Evolutionary conservation across 305 asterid genomes (phyloP).

Genomic region (Fraxinus baroniana): DNA sequence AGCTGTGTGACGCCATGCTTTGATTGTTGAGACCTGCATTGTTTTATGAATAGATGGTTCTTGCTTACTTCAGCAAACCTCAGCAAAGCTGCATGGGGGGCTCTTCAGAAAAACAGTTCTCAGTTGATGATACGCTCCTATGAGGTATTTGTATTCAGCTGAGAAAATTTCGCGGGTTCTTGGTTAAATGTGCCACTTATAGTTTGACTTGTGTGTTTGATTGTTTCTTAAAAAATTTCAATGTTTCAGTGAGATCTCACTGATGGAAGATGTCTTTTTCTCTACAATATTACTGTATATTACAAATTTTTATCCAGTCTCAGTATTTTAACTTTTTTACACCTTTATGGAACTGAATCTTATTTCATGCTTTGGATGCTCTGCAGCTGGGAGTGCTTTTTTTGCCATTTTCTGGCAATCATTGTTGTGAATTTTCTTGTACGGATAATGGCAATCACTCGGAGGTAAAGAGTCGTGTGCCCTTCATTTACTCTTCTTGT

Average conservation of each 20-base stretch:
- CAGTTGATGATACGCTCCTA: slow-evolving; percentile 97
- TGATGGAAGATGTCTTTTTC: slow-evolving; percentile 8
- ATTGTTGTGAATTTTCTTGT: slow-evolving; percentile 61
- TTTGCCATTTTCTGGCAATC: slow-evolving; percentile 55
- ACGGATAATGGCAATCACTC: slow-evolving; percentile 43
- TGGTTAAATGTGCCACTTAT: neutral
- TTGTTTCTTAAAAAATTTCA: neutral
- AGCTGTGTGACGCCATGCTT: slow-evolving; percentile 20
- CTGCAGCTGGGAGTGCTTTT: slow-evolving; percentile 85
- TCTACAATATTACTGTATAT: neutral
- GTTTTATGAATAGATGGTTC: slow-evolving; percentile 63
- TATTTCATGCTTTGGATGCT: slow-evolving; percentile 5
- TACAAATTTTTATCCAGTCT: neutral
- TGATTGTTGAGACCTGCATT: slow-evolving; percentile 4
- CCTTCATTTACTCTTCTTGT: neutral
- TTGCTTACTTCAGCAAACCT: slow-evolving; percentile 93
- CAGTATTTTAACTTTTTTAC: neutral
- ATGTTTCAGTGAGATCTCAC: slow-evolving; percentile 4
- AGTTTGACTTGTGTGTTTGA: neutral
- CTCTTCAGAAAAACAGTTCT: slow-evolving; percentile 90
- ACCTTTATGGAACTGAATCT: slow-evolving; percentile 20
- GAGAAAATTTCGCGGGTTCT: neutral
- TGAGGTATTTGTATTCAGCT: slow-evolving; percentile 54
- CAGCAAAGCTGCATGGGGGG: slow-evolving; percentile 99
- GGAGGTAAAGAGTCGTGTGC: slow-evolving; percentile 33